Conservation (phyloP, 2,329 filamentous ascomycete genomes). For the Aspergillus quadrilineatus region DNA sequence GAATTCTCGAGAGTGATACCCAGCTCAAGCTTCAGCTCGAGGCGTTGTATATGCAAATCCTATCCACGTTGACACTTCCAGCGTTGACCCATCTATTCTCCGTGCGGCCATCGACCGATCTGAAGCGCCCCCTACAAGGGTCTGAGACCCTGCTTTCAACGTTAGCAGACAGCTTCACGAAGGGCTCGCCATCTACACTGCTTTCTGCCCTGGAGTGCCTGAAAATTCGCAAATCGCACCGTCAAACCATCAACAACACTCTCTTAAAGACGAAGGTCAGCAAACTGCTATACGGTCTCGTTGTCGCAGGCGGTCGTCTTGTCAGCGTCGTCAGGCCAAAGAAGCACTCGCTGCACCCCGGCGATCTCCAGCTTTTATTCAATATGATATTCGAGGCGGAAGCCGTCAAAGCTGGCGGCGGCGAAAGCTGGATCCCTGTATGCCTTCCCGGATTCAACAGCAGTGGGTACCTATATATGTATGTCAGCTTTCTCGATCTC, state of each 20-base stretch:
- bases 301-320: slow-evolving; percentile 87
- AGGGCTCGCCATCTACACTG: slow-evolving; percentile 83
- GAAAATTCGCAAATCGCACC: slow-evolving; percentile 84
- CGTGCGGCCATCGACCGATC: slow-evolving; percentile 87
- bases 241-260: slow-evolving; percentile 80
- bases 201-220: slow-evolving; percentile 90
- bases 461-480: slow-evolving; percentile 96
- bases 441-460: slow-evolving; percentile 97
- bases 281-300: slow-evolving; percentile 83
- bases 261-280: slow-evolving; percentile 75
- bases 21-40: slow-evolving; percentile 87
- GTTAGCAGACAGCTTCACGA: slow-evolving; percentile 89
- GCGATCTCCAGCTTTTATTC: slow-evolving; percentile 93
- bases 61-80: slow-evolving; percentile 90
- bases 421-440: slow-evolving; percentile 95
- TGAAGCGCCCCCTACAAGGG: slow-evolving; percentile 84
- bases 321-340: slow-evolving; percentile 94
- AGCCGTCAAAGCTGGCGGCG: slow-evolving; percentile 84
- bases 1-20: slow-evolving; percentile 83
- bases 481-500: slow-evolving; percentile 87
- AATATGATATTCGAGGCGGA: slow-evolving; percentile 99
- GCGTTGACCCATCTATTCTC: slow-evolving; percentile 83
- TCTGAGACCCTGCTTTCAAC: slow-evolving; percentile 90
- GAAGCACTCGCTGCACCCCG: slow-evolving; percentile 91
- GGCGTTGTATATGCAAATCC: slow-evolving; percentile 95